Evolutionary conservation across 176 grass and related monocot species (phyloP).

Genomic region (Rhynchospora tenuis): DNA sequence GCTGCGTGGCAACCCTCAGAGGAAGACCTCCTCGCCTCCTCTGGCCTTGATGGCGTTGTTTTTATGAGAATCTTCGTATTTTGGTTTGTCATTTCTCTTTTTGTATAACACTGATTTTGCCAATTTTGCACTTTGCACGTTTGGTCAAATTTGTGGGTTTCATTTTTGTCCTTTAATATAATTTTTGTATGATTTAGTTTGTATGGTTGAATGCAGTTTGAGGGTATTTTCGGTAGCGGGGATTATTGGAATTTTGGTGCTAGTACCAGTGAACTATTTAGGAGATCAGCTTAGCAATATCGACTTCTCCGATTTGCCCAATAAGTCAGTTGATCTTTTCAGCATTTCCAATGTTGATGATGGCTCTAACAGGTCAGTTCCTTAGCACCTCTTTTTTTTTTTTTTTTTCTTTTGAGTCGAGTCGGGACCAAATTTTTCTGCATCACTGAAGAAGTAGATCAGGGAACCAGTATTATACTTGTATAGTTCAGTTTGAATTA

Average conservation of each 20-base stretch:
- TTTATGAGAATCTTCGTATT: conserved; percentile 88
- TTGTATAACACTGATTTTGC: neutral
- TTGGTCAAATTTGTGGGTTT: conserved; percentile 43
- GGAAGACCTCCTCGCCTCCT: conserved; percentile 55
- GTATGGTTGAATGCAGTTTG: conserved; percentile 44
- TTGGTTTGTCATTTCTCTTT: conserved; percentile 31
- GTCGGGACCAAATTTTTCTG: neutral
- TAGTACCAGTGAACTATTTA: conserved; percentile 75
- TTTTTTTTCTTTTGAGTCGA: neutral
- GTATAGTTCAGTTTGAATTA: neutral
- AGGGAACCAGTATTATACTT: neutral
- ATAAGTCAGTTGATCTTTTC: conserved; percentile 77
- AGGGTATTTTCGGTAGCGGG: conserved; percentile 60
- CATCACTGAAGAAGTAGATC: neutral
- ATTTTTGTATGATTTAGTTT: neutral
- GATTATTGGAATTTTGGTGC: conserved; percentile 59
- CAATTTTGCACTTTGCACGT: neutral
- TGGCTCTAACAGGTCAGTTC: conserved; percentile 63
- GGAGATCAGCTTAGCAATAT: conserved; percentile 63
- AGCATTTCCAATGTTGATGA: conserved; percentile 90
- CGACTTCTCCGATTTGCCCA: conserved; percentile 77
- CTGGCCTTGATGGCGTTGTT: conserved; percentile 79
- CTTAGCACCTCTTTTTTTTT: neutral
- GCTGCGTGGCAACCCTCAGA: conserved; percentile 59
- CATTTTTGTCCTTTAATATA: conserved; percentile 7